Percentiles rank a stretch among this genome's conserved stretches.
phyloP scores from a whole-genome alignment of 2,329 filamentous ascomycete genomes.

The Aspergillus sp. region DNA sequence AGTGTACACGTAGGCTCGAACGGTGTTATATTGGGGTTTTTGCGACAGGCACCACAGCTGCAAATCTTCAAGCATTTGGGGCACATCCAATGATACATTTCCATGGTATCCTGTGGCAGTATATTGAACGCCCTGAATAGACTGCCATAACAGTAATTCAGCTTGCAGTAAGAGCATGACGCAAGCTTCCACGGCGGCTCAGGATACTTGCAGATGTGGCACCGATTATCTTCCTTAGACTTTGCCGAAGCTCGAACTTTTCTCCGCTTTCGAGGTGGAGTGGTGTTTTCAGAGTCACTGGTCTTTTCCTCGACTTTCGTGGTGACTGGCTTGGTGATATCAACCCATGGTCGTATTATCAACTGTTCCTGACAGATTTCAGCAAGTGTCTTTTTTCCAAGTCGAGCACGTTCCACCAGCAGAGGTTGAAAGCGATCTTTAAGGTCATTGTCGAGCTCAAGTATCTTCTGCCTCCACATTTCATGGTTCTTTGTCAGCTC shows the following conservation, averaged over 20 bases:
- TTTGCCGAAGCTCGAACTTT: constrained; percentile 49
- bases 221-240: constrained; percentile 51
- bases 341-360: constrained; percentile 71
- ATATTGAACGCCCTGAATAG: constrained; percentile 88
- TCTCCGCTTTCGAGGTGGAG: constrained; percentile 58
- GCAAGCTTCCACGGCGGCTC: constrained; percentile 84
- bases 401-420: constrained; percentile 61
- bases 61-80: constrained; percentile 82
- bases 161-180: constrained; percentile 68
- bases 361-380: constrained; percentile 94
- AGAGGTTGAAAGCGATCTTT: constrained; percentile 58
- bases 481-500: constrained; percentile 75
- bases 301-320: constrained; percentile 27
- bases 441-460: constrained; percentile 65
- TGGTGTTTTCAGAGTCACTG: constrained; percentile 55
- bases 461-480: constrained; percentile 72
- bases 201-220: constrained; percentile 77
- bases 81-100: constrained; percentile 79
- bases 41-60: constrained; percentile 76
- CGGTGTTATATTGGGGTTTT: constrained; percentile 62
- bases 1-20: constrained; percentile 85
- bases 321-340: constrained; percentile 61
- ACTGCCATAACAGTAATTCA: constrained; percentile 87
- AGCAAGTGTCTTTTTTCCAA: constrained; percentile 74
- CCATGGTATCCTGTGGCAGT: constrained; percentile 77